phyloP scores from a whole-genome alignment of 163 green algal species.

The Picocystis sp. region DNA sequence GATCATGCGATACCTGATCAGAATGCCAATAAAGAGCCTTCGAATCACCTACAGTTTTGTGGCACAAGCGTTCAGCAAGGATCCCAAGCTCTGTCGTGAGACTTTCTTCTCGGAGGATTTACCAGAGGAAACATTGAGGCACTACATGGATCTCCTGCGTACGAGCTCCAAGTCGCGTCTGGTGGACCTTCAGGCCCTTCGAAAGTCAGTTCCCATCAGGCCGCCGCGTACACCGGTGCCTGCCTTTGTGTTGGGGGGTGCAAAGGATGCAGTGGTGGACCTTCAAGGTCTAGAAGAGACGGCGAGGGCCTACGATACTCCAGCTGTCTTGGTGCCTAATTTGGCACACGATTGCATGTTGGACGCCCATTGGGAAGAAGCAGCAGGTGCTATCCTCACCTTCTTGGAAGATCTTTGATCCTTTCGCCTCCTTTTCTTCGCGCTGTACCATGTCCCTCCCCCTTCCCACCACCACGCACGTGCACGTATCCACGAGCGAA shows the following conservation, averaged over 20 bases:
- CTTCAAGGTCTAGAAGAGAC: slow-evolving; percentile 30
- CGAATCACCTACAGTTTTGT: slow-evolving; percentile 22
- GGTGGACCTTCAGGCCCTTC: slow-evolving; percentile 32
- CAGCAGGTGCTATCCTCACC: background rate
- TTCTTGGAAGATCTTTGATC: too few species aligned
- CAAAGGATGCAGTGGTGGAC: slow-evolving; percentile 47
- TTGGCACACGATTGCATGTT: slow-evolving; percentile 71
- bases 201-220: slow-evolving; percentile 7
- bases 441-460: too few species aligned
- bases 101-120: slow-evolving; percentile 27
- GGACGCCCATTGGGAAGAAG: slow-evolving; percentile 17
- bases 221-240: slow-evolving; percentile 25
- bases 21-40: slow-evolving; percentile 15
- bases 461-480: too few species aligned
- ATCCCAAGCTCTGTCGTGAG: slow-evolving; percentile 26
- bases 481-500: too few species aligned
- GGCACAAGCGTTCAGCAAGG: slow-evolving; percentile 31
- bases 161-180: slow-evolving; percentile 31
- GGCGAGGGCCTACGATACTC: slow-evolving; percentile 16
- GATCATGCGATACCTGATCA: slow-evolving; percentile 34
- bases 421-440: too few species aligned
- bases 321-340: slow-evolving; percentile 23
- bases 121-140: slow-evolving; percentile 11
- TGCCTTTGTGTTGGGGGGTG: slow-evolving; percentile 50
- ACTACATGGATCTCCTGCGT: slow-evolving; percentile 25